phyloP scores from a whole-genome alignment of 371 early-diverging fungal genomes.

The Mucor mucedo region DNA sequence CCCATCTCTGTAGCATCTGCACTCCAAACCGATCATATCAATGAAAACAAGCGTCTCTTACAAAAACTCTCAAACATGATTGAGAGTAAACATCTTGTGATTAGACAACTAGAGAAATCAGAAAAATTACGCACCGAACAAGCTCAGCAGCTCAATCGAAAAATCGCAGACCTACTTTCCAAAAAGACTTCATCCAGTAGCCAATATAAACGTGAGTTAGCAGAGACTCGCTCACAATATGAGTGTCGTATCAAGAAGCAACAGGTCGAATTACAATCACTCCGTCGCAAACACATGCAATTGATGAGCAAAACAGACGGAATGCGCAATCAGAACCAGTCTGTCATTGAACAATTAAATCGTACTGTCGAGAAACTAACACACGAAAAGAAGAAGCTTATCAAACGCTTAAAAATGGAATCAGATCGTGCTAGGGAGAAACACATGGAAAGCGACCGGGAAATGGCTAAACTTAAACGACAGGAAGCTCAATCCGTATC shows the following conservation, averaged over 20 bases:
- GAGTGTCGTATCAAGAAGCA: conserved; percentile 71
- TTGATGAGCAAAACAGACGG: conserved; percentile 50
- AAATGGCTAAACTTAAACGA: conserved; percentile 67
- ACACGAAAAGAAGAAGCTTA: conserved; percentile 74
- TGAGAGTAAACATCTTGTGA: conserved; percentile 46
- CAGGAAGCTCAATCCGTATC: conserved; percentile 53
- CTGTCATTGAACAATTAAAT: conserved; percentile 49
- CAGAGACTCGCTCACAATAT: conserved; percentile 43
- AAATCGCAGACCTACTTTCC: conserved; percentile 21
- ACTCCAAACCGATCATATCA: conserved; percentile 6
- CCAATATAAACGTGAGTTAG: conserved; percentile 32
- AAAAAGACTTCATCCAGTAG: conserved; percentile 19
- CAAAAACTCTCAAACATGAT: conserved; percentile 17
- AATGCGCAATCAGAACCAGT: conserved; percentile 50
- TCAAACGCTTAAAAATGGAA: conserved; percentile 78
- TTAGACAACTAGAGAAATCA: conserved; percentile 51
- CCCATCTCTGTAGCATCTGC: not conserved
- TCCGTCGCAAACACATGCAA: conserved; percentile 61
- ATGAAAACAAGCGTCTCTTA: conserved; percentile 15
- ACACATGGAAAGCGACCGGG: conserved; percentile 63
- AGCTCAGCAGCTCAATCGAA: conserved; percentile 55
- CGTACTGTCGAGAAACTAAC: conserved; percentile 56
- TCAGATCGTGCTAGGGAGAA: conserved; percentile 66
- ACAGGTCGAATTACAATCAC: conserved; percentile 61
- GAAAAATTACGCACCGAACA: conserved; percentile 57